These are phyloP conservation scores for Fusarium chlamydosporum DNA, from an alignment of 2,329 filamentous ascomycete genomes.

Conservation along the genomic window DNA sequence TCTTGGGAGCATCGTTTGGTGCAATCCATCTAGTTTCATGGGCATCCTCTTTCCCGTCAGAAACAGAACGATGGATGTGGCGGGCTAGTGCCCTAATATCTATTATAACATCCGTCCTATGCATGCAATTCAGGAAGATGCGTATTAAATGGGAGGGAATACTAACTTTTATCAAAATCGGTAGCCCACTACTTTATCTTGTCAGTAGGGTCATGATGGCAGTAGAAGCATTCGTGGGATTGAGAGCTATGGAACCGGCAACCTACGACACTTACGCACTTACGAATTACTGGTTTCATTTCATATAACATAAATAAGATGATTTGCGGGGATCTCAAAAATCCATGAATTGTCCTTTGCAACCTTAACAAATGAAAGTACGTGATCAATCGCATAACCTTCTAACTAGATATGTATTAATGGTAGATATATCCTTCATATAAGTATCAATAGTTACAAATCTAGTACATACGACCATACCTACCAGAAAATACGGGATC, in stretches of 20 bases:
- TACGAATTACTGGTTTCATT: conserved; percentile 32
- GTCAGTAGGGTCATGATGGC: conserved; percentile 25
- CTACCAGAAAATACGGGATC: conserved; percentile 19
- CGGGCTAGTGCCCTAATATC: conserved; percentile 20
- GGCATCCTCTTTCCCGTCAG: conserved; percentile 21
- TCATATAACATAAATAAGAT: background rate
- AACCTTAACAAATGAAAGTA: too few species aligned
- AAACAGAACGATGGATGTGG: conserved; percentile 29
- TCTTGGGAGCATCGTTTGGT: conserved; percentile 28
- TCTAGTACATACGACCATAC: conserved; percentile 18
- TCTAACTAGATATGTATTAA: background rate
- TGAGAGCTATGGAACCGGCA: conserved; percentile 24
- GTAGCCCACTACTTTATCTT: conserved; percentile 31
- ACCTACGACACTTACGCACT: conserved; percentile 20
- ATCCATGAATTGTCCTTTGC: too few species aligned
- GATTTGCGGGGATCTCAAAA: background rate
- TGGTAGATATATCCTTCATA: too few species aligned
- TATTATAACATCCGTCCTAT: conserved; percentile 16
- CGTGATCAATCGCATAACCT: too few species aligned
- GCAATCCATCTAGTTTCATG: conserved; percentile 29
- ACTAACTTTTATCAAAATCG: conserved; percentile 16
- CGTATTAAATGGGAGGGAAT: conserved; percentile 14
- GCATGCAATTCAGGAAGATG: conserved; percentile 27
- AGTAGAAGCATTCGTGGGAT: conserved; percentile 24
- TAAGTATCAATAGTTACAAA: too few species aligned